Conservation (phyloP, 345 rosid species). For the Balakata baccata region DNA sequence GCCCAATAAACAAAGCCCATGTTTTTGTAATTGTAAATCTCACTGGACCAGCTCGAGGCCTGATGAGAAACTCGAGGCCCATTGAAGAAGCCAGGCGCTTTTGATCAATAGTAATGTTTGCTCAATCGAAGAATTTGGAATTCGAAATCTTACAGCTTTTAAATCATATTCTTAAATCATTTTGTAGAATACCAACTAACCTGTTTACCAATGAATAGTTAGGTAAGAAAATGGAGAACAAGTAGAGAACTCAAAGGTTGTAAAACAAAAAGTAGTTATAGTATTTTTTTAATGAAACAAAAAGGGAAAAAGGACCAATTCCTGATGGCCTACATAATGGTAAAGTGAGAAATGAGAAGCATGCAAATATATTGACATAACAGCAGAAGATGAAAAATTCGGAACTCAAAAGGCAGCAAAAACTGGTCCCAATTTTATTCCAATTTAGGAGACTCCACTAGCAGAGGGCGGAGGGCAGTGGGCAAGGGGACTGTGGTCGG, state of each 20-base stretch:
- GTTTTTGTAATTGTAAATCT: not conserved
- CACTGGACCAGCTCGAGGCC: not conserved
- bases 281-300: not conserved
- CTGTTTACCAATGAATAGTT: not conserved
- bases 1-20: not conserved
- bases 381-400: not conserved
- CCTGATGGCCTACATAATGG: not conserved
- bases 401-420: not conserved
- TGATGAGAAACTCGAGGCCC: not conserved
- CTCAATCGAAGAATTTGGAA: not conserved
- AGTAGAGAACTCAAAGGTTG: not conserved
- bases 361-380: not conserved
- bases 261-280: not conserved
- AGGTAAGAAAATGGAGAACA: not conserved
- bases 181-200: not conserved
- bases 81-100: too few relatives aligned
- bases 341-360: not conserved
- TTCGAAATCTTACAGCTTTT: too few relatives aligned
- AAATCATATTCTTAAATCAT: not conserved
- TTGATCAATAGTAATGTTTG: constrained; percentile 3
- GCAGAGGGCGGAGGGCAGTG: not conserved
- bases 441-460: not conserved
- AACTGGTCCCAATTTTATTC: constrained; percentile 9
- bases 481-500: not conserved
- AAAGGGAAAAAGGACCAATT: not conserved